These are phyloP conservation scores for Malassezia slooffiae DNA, from an alignment of 1,284 basidiomycete genomes.

Conservation along the genomic window DNA sequence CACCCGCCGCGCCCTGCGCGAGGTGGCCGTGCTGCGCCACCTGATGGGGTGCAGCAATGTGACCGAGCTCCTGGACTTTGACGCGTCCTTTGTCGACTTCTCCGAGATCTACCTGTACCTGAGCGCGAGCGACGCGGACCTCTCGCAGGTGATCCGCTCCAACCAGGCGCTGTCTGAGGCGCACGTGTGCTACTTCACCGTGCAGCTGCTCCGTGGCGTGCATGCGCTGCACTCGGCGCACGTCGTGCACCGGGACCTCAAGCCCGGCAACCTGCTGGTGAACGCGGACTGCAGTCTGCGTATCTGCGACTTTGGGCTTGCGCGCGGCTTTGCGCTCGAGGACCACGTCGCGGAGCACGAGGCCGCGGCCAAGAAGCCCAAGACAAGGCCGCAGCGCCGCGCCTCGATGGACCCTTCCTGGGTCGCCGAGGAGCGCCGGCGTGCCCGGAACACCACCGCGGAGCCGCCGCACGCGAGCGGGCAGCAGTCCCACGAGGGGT, in stretches of 20 bases:
- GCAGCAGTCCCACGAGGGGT: no score
- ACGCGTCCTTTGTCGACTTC: slow-evolving; percentile 44
- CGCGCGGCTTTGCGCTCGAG: slow-evolving; percentile 23
- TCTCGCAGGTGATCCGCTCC: slow-evolving; percentile 43
- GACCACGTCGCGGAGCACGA: no score
- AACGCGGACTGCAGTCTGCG: slow-evolving; percentile 42
- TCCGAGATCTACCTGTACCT: slow-evolving; percentile 43
- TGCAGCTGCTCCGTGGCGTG: slow-evolving; percentile 40
- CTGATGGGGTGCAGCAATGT: slow-evolving; percentile 37
- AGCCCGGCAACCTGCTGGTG: slow-evolving; percentile 45
- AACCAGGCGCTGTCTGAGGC: slow-evolving; percentile 39
- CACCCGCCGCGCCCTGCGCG: slow-evolving; percentile 37
- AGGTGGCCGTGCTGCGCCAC: slow-evolving; percentile 36
- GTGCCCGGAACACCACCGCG: no score
- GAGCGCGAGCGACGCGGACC: slow-evolving; percentile 41
- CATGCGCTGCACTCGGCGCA: slow-evolving; percentile 42
- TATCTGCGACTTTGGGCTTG: slow-evolving; percentile 44
- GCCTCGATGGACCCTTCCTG: no score
- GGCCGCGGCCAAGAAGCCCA: no score
- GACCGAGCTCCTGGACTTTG: slow-evolving; percentile 41
- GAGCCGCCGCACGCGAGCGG: no score
- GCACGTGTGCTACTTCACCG: slow-evolving; percentile 43
- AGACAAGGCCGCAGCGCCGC: no score
- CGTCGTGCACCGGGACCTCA: slow-evolving; percentile 43
- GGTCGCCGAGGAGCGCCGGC: no score